These are phyloP conservation scores for Trypanosoma mega DNA, from an alignment of 208 protist species.

Conservation along the genomic window DNA sequence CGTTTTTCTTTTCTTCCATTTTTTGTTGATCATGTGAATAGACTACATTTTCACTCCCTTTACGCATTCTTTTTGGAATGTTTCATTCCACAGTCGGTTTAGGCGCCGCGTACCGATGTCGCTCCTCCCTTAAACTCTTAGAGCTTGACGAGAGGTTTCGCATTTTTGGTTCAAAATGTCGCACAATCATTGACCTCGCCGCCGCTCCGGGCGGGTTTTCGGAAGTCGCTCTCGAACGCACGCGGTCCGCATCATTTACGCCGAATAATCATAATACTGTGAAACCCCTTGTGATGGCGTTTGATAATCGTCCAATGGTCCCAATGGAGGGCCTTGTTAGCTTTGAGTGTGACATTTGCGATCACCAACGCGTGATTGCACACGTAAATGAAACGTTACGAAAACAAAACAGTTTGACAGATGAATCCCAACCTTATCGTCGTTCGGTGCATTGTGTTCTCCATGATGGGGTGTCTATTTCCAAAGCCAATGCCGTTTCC, in stretches of 20 bases:
- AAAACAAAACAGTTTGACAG: neutral
- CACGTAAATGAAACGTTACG: conserved; percentile 5
- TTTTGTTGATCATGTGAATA: neutral
- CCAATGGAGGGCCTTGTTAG: conserved; percentile 35
- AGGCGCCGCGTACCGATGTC: conserved; percentile 40
- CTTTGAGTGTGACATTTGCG: conserved; percentile 48
- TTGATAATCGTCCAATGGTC: conserved; percentile 54
- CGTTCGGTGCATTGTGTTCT: conserved; percentile 50
- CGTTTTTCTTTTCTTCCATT: conserved; percentile 3
- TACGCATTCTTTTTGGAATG: neutral
- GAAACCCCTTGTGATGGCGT: conserved; percentile 62
- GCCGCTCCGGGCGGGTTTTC: conserved; percentile 73
- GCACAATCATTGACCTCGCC: conserved; percentile 66
- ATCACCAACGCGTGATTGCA: conserved; percentile 32
- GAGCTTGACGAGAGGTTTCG: conserved; percentile 52
- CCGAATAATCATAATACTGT: neutral
- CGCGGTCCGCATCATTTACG: conserved; percentile 11
- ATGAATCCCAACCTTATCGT: neutral
- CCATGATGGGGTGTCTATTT: conserved; percentile 77
- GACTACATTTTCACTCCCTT: conserved; percentile 10
- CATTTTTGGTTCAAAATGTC: conserved; percentile 31
- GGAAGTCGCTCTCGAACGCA: conserved; percentile 62
- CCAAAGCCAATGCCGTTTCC: conserved; percentile 48
- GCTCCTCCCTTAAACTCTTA: conserved; percentile 61
- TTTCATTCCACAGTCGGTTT: neutral